Percentiles rank a stretch among this genome's conserved stretches.
phyloP scores from a whole-genome alignment of 768 basidiomycete species.

The Leucogyrophana mollusca region DNA sequence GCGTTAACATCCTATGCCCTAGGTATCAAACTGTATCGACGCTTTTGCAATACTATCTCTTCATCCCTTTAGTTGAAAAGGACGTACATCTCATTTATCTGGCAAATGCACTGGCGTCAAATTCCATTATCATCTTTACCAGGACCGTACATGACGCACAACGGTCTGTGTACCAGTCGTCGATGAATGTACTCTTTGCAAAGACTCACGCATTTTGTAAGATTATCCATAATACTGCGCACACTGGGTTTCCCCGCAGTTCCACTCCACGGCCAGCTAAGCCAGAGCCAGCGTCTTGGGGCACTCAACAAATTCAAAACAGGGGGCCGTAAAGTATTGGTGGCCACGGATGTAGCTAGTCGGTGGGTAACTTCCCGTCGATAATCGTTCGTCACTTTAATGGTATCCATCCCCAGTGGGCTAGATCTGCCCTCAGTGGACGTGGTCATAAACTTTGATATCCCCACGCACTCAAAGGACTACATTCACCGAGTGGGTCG shows the following conservation, averaged over 20 bases:
- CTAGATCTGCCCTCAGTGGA: constrained; percentile 96
- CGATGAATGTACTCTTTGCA: background rate
- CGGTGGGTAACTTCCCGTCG: constrained; percentile 47
- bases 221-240: constrained; percentile 86
- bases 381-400: background rate
- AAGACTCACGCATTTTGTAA: constrained; percentile 22
- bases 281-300: constrained; percentile 90
- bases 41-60: constrained; percentile 91
- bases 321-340: constrained; percentile 86
- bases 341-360: constrained; percentile 96
- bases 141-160: constrained; percentile 93
- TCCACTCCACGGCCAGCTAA: constrained; percentile 93
- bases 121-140: constrained; percentile 95
- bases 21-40: constrained; percentile 98
- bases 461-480: constrained; percentile 97
- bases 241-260: constrained; percentile 93
- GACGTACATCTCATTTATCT: constrained; percentile 90
- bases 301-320: constrained; percentile 95
- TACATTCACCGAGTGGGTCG: constrained; percentile 98
- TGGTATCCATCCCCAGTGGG: constrained; percentile 48
- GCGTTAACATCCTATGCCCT: constrained; percentile 6
- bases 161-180: constrained; percentile 41
- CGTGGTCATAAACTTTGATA: constrained; percentile 96
- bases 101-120: constrained; percentile 84
- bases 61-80: constrained; percentile 89